These are phyloP conservation scores for Alternaria incomplexa DNA, from an alignment of 2,329 filamentous ascomycete genomes.

Conservation along the genomic window DNA sequence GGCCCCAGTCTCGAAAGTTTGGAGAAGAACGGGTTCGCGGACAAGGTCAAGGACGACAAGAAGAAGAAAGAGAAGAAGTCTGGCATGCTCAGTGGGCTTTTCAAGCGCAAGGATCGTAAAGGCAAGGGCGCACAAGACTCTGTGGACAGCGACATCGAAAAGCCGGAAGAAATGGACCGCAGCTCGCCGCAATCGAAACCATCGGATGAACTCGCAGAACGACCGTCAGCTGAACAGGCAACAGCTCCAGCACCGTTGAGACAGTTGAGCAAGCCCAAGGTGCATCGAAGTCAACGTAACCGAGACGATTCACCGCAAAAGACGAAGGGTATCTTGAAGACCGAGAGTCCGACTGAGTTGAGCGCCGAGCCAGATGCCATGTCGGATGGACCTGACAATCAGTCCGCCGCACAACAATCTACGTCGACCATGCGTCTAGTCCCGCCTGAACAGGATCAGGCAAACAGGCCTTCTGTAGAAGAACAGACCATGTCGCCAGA, in stretches of 20 bases:
- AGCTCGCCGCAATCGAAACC: slow-evolving; percentile 43
- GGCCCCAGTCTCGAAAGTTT: slow-evolving; percentile 75
- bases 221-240: slow-evolving; percentile 37
- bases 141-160: slow-evolving; percentile 54
- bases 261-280: slow-evolving; percentile 47
- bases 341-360: slow-evolving; percentile 38
- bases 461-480: slow-evolving; percentile 16
- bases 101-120: slow-evolving; percentile 71
- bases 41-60: slow-evolving; percentile 73
- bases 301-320: slow-evolving; percentile 43
- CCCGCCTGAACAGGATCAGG: slow-evolving; percentile 35
- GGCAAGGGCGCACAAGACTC: slow-evolving; percentile 38
- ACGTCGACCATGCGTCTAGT: slow-evolving; percentile 44
- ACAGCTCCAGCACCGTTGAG: slow-evolving; percentile 31
- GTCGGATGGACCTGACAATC: slow-evolving; percentile 14
- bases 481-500: slow-evolving; percentile 29
- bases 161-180: slow-evolving; percentile 46
- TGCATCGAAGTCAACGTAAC: slow-evolving; percentile 43
- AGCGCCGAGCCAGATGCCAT: slow-evolving; percentile 20
- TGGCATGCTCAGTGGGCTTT: slow-evolving; percentile 73
- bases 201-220: slow-evolving; percentile 37
- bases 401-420: slow-evolving; percentile 25
- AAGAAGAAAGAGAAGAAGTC: slow-evolving; percentile 74
- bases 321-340: slow-evolving; percentile 40
- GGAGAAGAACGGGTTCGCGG: slow-evolving; percentile 69